Evolutionary conservation across 2,329 filamentous ascomycete species (phyloP), one percentile per base, ranked within the genome.

Genomic region (Massarina eburnea): DNA sequence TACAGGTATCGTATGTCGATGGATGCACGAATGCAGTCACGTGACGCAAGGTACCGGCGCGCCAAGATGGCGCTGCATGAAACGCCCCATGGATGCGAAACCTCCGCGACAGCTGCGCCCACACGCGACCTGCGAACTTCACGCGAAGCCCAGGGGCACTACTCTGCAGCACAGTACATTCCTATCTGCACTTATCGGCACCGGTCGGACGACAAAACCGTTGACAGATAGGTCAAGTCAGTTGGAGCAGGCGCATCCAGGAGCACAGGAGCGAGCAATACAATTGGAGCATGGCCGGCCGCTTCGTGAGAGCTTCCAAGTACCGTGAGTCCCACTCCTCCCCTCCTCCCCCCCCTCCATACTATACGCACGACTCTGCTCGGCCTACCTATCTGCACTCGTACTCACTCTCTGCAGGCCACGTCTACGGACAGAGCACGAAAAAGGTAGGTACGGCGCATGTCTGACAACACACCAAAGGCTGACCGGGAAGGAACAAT

Each of bases 351-450:
- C n/a, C n/a, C n/a, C n/a, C n/a, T n/a, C n/a, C n/a, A n/a, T n/a
- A n/a, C n/a, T n/a, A n/a, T n/a, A n/a, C n/a, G n/a, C n/a, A n/a
- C n/a, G n/a, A n/a, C n/a, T n/a, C n/a, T n/a, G n/a, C n/a, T n/a
- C n/a, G n/a, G n/a, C n/a, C n/a, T n/a, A n/a, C n/a, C n/a, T n/a
- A n/a, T n/a, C n/a, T n/a, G n/a, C n/a, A n/a, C n/a, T n/a, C n/a
- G n/a, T n/a, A n/a, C n/a, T n/a, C n/a, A n/a, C n/a, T 59, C 26
- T 46, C 57, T 55, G 55, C 73, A 96, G 92, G 92, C 80, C 94
- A 99, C 81, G 88, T 99, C 77, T 99, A 96, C 78, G 94, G 94
- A 71, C 94, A 95, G 76, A 78, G 90, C 53, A 95, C 91, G 58
- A 86, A 89, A 75, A 96, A 96, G 78, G 82, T 82, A 73, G 35